phyloP scores from a whole-genome alignment of 1,284 basidiomycete genomes.

The Ceratorhiza oryzae-sativae region DNA sequence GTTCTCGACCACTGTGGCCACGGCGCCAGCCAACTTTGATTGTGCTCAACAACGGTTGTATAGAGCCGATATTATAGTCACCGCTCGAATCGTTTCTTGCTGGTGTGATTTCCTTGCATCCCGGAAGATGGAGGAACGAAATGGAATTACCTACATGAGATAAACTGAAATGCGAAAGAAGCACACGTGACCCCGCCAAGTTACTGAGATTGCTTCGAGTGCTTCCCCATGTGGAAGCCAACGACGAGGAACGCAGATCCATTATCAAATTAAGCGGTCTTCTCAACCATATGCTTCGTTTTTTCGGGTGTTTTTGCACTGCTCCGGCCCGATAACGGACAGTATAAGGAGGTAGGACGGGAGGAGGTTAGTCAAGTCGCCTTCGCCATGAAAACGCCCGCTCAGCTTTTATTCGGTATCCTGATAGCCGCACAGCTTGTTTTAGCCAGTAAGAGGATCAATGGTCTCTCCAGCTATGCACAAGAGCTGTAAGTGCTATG shows the following conservation, averaged over 20 bases:
- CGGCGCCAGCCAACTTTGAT: no score
- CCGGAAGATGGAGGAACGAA: no score
- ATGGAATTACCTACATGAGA: background rate
- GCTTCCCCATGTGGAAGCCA: background rate
- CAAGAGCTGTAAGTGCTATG: conserved; percentile 14
- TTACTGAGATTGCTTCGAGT: background rate
- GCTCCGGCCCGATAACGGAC: background rate
- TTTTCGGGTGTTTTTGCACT: background rate
- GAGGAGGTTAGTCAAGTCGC: background rate
- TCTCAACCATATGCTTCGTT: background rate
- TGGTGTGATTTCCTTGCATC: no score
- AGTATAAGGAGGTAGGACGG: background rate
- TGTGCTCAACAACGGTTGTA: no score
- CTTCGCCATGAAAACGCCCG: background rate
- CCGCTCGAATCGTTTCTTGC: no score
- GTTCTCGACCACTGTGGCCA: no score
- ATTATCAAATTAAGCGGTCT: conserved; percentile 27
- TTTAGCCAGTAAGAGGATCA: conserved; percentile 6
- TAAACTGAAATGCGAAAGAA: background rate
- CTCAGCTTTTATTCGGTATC: background rate
- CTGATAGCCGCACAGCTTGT: background rate
- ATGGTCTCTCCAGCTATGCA: conserved; percentile 18
- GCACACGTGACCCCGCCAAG: background rate
- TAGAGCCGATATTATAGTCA: no score
- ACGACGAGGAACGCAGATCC: conserved; percentile 3